Base-by-base conservation (phyloP, 768 basidiomycete species). In the Hygrocybe punicea region DNA sequence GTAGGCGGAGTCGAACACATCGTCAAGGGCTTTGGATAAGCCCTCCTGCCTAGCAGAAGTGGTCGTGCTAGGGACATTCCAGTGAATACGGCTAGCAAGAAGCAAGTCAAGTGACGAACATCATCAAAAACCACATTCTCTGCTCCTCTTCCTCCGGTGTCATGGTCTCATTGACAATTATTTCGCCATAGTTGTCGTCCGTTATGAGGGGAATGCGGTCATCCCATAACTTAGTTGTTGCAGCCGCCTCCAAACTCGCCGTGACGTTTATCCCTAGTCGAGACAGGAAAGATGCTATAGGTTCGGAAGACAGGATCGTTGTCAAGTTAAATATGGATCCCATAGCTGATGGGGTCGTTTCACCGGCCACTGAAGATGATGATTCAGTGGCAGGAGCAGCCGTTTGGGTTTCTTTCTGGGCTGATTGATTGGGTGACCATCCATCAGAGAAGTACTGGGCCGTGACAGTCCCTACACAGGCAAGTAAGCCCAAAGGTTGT, bases 401-500 rank as follows among this genome's bases (percentile, higher is more conserved):
- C 39, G 62, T 55, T 37, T 60, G 60, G 33, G 55, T 34, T 2
- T 24, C 67, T 62, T 4, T 73, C 17, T 45, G 67, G 3, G 75
- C 76, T 0, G 82, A 74, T 65, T 91, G 85, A 25, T 89, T 90
- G 2, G 91, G 91, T 25, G 74, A 65, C 91, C 91, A 93, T n/a
- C 91, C 91, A 33, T 76, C 75, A 3, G 89, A 91, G 71, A 91
- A 86, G 70, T 91, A 91, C 61, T 89, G 84, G 11, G 87, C 89
- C 51, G 72, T 71, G 44, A 70, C 75, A 21, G 75, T 70, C 52
- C 73, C 69, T 51, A 70, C 69, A 58, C 76, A 65, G 52, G 72
- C 69, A 47, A 76, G 68, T 54, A 70, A 61, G 53, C 69, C 63
- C 64, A 81, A 60, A 35, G 70, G 53, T 46, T 58, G 51, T 48